Evolutionary conservation across 106 monocot genomes (phyloP).

Genomic region (Triglochin maritima): DNA sequence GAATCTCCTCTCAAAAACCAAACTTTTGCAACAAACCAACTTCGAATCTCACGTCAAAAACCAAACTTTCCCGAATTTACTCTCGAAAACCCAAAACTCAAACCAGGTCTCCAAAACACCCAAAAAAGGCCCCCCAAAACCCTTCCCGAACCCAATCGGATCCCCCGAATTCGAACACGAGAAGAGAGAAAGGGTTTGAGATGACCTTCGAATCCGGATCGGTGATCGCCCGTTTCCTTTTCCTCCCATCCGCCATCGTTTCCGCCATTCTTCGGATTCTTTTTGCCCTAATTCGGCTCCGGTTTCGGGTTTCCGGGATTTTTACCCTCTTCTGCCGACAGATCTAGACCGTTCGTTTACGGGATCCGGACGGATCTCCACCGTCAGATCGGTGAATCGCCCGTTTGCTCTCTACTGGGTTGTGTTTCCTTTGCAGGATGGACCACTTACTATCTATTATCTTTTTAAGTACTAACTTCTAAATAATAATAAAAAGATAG

Average conservation of each 20-base stretch:
- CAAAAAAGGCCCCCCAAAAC: not conserved
- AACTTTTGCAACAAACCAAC: not conserved
- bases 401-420: no score
- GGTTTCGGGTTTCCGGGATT: conserved; percentile 3
- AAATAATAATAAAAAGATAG: no score
- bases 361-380: no score
- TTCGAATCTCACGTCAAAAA: not conserved
- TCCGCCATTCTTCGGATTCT: not conserved
- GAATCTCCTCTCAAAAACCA: not conserved
- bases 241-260: conserved; percentile 7
- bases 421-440: no score
- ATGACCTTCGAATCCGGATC: conserved; percentile 17
- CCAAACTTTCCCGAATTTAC: no score
- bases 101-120: not conserved
- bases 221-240: conserved; percentile 11
- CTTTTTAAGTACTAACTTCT: no score
- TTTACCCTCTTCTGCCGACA: not conserved
- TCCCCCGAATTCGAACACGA: no score
- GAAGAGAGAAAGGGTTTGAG: not conserved
- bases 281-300: not conserved
- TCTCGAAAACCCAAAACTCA: no score
- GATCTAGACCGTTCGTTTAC: no score
- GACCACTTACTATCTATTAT: no score
- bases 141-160: not conserved
- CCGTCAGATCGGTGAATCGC: no score